Conservation (phyloP, 306 rosid genomes). For the Oemleria cerasiformis region DNA sequence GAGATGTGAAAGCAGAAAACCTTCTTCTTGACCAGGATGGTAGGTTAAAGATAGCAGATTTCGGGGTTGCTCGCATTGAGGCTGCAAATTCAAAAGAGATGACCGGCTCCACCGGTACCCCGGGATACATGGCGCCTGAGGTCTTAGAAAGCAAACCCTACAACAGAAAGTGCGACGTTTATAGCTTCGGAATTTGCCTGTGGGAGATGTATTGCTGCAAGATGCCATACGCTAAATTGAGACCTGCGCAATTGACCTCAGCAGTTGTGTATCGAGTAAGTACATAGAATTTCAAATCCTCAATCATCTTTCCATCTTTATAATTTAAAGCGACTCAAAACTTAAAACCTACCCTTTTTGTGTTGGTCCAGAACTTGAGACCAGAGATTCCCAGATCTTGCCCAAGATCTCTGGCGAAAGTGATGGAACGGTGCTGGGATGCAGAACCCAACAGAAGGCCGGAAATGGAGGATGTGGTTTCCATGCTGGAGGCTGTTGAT, state of each 20-base stretch:
- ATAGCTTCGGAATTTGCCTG: conserved; percentile 22
- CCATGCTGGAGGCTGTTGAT: conserved; percentile 9
- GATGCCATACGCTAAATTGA: background rate
- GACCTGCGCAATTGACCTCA: background rate
- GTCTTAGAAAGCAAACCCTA: conserved; percentile 15
- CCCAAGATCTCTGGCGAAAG: conserved; percentile 14
- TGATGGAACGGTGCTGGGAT: conserved; percentile 23
- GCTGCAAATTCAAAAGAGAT: conserved; percentile 2
- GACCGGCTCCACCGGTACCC: conserved; percentile 18
- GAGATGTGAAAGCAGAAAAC: conserved; percentile 13
- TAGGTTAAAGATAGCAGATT: conserved; percentile 5
- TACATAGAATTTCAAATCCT: background rate
- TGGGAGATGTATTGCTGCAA: conserved; percentile 24
- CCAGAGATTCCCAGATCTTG: conserved; percentile 18
- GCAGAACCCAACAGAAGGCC: conserved; percentile 20
- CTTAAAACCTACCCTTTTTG: background rate
- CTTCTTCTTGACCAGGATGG: conserved; percentile 1
- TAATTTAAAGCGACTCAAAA: background rate
- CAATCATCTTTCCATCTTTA: background rate
- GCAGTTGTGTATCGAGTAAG: background rate
- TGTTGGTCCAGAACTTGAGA: conserved; percentile 10
- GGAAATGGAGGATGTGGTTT: conserved; percentile 17
- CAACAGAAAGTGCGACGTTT: conserved; percentile 13
- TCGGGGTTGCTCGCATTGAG: conserved; percentile 11
- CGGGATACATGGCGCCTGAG: conserved; percentile 20